These are phyloP conservation scores for Ottelia alismoides DNA, from an alignment of 106 monocot species.

Conservation along the genomic window DNA sequence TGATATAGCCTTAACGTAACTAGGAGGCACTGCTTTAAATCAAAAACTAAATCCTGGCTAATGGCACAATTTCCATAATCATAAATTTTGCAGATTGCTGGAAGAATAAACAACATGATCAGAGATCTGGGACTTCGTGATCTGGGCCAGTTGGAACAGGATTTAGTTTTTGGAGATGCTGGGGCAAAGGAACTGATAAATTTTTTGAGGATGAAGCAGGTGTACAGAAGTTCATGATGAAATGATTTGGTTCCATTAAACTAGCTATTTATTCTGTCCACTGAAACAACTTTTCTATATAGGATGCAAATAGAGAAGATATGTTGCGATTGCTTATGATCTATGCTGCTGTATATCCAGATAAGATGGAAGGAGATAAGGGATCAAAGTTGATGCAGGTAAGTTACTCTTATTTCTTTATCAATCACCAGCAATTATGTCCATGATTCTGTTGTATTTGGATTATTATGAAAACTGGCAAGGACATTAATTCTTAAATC, in stretches of 20 bases:
- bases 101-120: slow-evolving; percentile 69
- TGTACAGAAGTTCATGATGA: too few relatives aligned
- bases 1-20: too few relatives aligned
- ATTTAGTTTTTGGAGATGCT: slow-evolving; percentile 95
- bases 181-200: slow-evolving; percentile 68
- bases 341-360: slow-evolving; percentile 54
- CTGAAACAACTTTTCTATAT: slow-evolving; percentile 4
- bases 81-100: slow-evolving; percentile 69
- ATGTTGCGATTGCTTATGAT: slow-evolving; percentile 74
- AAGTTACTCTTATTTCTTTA: not conserved
- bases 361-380: slow-evolving; percentile 74
- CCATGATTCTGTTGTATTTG: too few relatives aligned
- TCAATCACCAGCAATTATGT: not conserved
- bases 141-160: slow-evolving; percentile 74
- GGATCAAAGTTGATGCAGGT: slow-evolving; percentile 73
- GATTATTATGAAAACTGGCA: too few relatives aligned
- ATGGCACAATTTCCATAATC: too few relatives aligned
- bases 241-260: too few relatives aligned
- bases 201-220: slow-evolving; percentile 73
- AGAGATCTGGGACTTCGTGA: slow-evolving; percentile 65
- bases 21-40: too few relatives aligned
- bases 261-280: not conserved
- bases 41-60: too few relatives aligned
- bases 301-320: slow-evolving; percentile 53
- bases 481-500: too few relatives aligned